Base-by-base conservation (phyloP, 371 early-diverging fungal species). In the Mucor velutinosus region DNA sequence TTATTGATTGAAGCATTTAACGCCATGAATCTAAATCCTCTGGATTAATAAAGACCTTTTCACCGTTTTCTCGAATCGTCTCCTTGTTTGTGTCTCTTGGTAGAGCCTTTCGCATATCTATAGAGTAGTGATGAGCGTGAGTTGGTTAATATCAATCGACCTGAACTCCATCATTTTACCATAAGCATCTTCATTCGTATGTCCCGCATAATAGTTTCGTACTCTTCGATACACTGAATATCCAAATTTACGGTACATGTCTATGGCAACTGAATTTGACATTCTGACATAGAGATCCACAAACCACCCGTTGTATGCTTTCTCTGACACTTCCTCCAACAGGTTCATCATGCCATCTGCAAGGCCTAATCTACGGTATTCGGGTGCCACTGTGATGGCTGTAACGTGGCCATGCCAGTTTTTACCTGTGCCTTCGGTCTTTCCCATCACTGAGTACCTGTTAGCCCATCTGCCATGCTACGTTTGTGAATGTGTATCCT, bases 361-460 rank as follows among this genome's bases (percentile, higher is more conserved):
- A 3, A 99, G 86, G 1, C 97, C 95, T 62, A 95, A 78, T 15
- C 97, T 90, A 58, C 99, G 92, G 74, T 91, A 96, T 70, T 94
- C 93, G n/a, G 99, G 98, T 0, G 96, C 93, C 0, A 99, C 97
- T 2, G 98, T 98, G 35, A 99, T 86, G 7, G 99, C 99, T 6
- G 99, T 97, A 51, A 99, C 97, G 77, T 99, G 99, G 1, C 97
- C 97, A 73, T 99, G 99, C 98, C 98, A 99, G 33, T 93, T 89
- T 62, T 87, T 89, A 29, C 89, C 92, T 2, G 79, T 83, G 53
- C 98, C 99, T 77, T 99, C 99, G 10, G 95, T 94, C 72, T 99
- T 99, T 21, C 97, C 98, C 95, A 99, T 95, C 41, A 97, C 94
- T 90, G 73, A 66, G 39, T 12, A 15, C 19, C n/a, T 45, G 17